Evolutionary conservation across 305 asterid genomes (phyloP).

Genomic region (Solanum chacoense): DNA sequence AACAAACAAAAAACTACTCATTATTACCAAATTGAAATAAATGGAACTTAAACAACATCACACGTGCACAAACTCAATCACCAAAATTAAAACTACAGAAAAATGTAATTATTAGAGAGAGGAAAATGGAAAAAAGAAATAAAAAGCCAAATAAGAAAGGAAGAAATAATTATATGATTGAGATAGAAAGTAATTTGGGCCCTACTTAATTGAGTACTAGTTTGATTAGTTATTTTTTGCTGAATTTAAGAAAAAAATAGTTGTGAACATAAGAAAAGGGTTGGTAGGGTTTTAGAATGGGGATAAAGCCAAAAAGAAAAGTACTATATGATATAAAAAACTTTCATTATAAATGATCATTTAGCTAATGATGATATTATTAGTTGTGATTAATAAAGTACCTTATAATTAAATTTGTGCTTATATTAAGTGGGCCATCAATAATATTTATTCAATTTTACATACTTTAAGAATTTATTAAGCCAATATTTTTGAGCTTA

Average conservation of each 20-base stretch:
- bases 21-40: constrained; percentile 1
- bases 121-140: neutral
- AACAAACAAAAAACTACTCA: neutral
- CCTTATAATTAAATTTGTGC: constrained; percentile 3
- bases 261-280: neutral
- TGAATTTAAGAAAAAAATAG: neutral
- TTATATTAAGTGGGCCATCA: neutral
- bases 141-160: neutral
- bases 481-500: neutral
- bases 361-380: constrained; percentile 7
- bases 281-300: neutral
- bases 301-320: neutral
- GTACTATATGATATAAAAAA: neutral
- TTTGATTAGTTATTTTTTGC: neutral
- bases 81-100: neutral
- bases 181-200: neutral
- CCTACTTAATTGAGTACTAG: constrained; percentile 10
- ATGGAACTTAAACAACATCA: constrained; percentile 9
- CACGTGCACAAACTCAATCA: constrained; percentile 14
- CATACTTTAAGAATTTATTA: neutral
- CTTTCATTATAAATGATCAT: neutral
- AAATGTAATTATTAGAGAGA: constrained; percentile 11
- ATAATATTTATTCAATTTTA: neutral
- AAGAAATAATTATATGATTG: neutral
- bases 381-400: constrained; percentile 5